These are phyloP conservation scores for Cymbopogon flexuosus DNA, from an alignment of 202 grass and related monocot genomes.

Conservation along the genomic window DNA sequence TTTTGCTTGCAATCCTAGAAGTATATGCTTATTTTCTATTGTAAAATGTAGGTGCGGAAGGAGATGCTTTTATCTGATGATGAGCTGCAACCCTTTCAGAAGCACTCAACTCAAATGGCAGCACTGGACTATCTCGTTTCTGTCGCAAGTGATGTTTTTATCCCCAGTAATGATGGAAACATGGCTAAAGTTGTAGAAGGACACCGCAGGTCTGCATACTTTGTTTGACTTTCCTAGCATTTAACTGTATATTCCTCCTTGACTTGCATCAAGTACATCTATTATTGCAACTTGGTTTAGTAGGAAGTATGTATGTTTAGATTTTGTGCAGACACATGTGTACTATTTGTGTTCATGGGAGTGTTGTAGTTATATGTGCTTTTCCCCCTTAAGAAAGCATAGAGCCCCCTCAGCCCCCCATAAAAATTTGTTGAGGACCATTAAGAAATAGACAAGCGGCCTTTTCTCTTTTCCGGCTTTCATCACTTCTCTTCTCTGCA, in stretches of 20 bases:
- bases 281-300: constrained; percentile 18
- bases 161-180: constrained; percentile 93
- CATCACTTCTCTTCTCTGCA: too few relatives aligned
- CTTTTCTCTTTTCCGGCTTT: too few relatives aligned
- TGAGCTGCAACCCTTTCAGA: constrained; percentile 69
- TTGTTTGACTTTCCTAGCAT: constrained; percentile 13
- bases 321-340: background rate
- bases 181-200: constrained; percentile 98
- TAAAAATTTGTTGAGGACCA: too few relatives aligned
- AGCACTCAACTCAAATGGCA: constrained; percentile 94
- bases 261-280: background rate
- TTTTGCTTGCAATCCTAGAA: background rate
- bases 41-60: constrained; percentile 71
- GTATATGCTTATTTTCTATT: constrained; percentile 37
- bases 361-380: background rate
- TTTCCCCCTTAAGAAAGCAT: background rate
- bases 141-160: constrained; percentile 76
- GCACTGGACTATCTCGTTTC: constrained; percentile 95
- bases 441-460: too few relatives aligned
- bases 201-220: constrained; percentile 66
- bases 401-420: too few relatives aligned
- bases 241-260: background rate
- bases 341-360: background rate
- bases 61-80: constrained; percentile 86
- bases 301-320: constrained; percentile 1